These are phyloP conservation scores for Psilocybe mexicana DNA, from an alignment of 1,284 basidiomycete species.

Conservation along the genomic window DNA sequence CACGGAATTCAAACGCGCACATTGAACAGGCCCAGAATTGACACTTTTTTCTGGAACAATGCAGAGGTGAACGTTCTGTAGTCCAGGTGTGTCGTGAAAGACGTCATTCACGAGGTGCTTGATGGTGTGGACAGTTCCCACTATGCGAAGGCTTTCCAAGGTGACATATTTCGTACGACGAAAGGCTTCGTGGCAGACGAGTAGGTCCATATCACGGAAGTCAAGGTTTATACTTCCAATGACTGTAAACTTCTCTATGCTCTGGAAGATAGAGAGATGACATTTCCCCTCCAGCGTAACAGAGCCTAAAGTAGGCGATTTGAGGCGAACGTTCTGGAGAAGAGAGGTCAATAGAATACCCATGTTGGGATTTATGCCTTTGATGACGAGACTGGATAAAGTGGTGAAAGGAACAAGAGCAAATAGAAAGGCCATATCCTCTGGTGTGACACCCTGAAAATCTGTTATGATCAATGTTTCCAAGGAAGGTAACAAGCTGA, in stretches of 20 bases:
- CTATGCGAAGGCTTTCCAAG: not conserved
- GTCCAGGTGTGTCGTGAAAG: not conserved
- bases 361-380: not conserved
- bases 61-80: not conserved
- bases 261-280: not conserved
- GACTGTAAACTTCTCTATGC: not conserved
- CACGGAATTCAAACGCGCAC: not conserved
- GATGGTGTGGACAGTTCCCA: not conserved
- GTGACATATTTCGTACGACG: not conserved
- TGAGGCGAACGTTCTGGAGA: not conserved
- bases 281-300: not conserved
- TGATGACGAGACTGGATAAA: not conserved
- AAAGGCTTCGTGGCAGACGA: not conserved
- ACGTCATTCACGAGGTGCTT: not conserved
- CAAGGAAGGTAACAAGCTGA: not conserved
- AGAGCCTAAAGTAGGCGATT: not conserved
- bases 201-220: not conserved
- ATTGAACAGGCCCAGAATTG: not conserved
- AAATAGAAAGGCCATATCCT: not conserved
- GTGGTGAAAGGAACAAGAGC: not conserved
- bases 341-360: not conserved
- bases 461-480: not conserved
- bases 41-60: not conserved
- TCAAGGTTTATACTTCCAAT: not conserved
- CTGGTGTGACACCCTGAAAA: not conserved